These are phyloP conservation scores for Cercophora samala DNA, from an alignment of 495 filamentous ascomycete species.

Conservation along the genomic window DNA sequence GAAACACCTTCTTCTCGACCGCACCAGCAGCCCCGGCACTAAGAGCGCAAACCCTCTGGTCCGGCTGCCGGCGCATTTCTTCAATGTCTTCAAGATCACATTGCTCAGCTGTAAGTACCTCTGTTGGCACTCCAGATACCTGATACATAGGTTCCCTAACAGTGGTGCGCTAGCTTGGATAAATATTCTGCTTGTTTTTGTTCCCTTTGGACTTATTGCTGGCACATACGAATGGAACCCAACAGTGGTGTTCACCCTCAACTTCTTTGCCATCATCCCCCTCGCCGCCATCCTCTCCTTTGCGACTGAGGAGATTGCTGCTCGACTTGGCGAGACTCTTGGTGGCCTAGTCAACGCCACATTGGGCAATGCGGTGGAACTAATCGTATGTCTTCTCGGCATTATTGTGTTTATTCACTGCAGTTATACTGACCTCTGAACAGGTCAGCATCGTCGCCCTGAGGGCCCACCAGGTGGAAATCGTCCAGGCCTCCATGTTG, in stretches of 20 bases:
- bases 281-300: slow-evolving; percentile 90
- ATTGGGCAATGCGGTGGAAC: slow-evolving; percentile 96
- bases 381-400: slow-evolving; percentile 58
- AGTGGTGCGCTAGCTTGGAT: slow-evolving; percentile 56
- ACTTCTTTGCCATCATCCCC: slow-evolving; percentile 95
- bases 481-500: slow-evolving; percentile 97
- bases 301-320: slow-evolving; percentile 88
- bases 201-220: slow-evolving; percentile 82
- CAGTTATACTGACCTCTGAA: background rate
- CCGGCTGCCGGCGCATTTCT: slow-evolving; percentile 52
- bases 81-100: slow-evolving; percentile 52
- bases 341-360: slow-evolving; percentile 94
- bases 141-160: slow-evolving; percentile 14
- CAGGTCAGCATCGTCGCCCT: slow-evolving; percentile 82
- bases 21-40: slow-evolving; percentile 44
- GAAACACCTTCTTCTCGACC: slow-evolving; percentile 45
- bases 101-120: slow-evolving; percentile 52
- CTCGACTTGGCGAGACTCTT: slow-evolving; percentile 80
- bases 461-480: slow-evolving; percentile 78
- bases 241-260: slow-evolving; percentile 76
- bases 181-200: slow-evolving; percentile 84
- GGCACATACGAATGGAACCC: slow-evolving; percentile 70
- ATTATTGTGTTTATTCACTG: background rate
- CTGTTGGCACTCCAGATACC: too few species aligned
- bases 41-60: slow-evolving; percentile 51